Base-by-base conservation (phyloP, 225 moss, liverwort and hornwort genomes). In the Rhytidiadelphus loreus region DNA sequence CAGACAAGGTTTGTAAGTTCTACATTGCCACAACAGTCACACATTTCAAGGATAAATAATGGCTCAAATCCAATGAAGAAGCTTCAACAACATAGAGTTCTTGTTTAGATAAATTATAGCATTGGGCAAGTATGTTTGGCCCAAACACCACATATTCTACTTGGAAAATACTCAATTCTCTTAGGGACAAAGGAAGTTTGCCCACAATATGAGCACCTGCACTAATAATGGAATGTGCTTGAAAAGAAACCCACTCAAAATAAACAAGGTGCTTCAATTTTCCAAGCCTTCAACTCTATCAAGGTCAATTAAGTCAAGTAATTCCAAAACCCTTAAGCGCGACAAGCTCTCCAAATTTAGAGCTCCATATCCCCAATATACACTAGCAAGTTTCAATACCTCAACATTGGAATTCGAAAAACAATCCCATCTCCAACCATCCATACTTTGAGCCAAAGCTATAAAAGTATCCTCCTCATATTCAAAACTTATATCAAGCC, bases 1-100 rank as follows among this genome's bases (percentile, higher is more conserved):
- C 39, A 1, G 4, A 41, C 8, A 75, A 32, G 12, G 20, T 20
- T 12, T 50, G 50, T 7, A 50, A 33, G 3, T 50, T 75, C 0
- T 0, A 0, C 20, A 50, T 50, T 46, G 0, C 0, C 0, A 0
- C 0, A 1, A 32, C 9, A 33, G 32, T 0, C 3, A 50, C 50
- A 12, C 2, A 2, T 11, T 50, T 8, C 33, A 75, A 13, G 0
- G 75, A 33, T 5, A 3, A 0, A 33, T 33, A 75, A 21, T 33
- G 33, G 50, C 50, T 75, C 4, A 75, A 2, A 75, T 75, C 75
- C 75, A 75, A 50, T 2, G 4, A 7, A 20, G 2, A 4, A 75
- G 33, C 17, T 2, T 18, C 28, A 1, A 73, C 2, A 0, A 0
- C 1, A 11, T 0, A 0, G 5, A 73, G 30, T 0, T 8, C 0